Base-by-base conservation (phyloP, 2,329 filamentous ascomycete genomes). In the Aspergillus sp. region DNA sequence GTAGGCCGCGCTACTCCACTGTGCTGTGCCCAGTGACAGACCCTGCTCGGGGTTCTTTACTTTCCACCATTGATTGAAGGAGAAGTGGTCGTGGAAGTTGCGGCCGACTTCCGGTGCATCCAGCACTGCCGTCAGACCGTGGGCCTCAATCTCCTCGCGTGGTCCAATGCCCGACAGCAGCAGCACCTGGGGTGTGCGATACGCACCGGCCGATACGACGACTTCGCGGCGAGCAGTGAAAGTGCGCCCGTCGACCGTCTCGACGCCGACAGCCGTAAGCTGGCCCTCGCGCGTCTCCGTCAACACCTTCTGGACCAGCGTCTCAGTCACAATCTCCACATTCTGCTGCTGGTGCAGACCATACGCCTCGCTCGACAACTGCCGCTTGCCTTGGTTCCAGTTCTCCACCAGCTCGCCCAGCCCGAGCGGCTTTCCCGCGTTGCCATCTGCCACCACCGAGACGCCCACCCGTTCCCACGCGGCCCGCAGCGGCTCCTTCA, bases 381-480 rank as follows among this genome's bases (percentile, higher is more conserved):
- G 72, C 12, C 75, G 66, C 26, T 57, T 49, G 1, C 64, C 64
- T n/a, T 62, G 55, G 4, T 62, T 56, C 58, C 69, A 73, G 22
- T 71, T 72, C 58, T 77, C 73, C 2, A 67, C 58, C 10, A 71
- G 50, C 32, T 74, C 68, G 1, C 65, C 65, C 24, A 74, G 29
- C 1, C 74, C 74, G n/a, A 68, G 52, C 9, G 72, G 69, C 6
- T 61, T 54, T 0, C 75, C 75, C 2, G 55, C 54, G 52, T 74
- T 74, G 12, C 62, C 61, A 56, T 74, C 68, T 0, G 57, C 32
- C 18, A 66, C 69, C 16, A 60, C 55, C 9, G 61, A 20, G 0
- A 76, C 63, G 6, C 76, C 76, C 7, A 70, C 16, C 4, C 70
- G 66, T 10, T 67, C 63, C 79, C 79, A 82, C 3, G 77, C 75